These are phyloP conservation scores for Sedum album DNA, from an alignment of 164 flowering plant species.

Conservation along the genomic window DNA sequence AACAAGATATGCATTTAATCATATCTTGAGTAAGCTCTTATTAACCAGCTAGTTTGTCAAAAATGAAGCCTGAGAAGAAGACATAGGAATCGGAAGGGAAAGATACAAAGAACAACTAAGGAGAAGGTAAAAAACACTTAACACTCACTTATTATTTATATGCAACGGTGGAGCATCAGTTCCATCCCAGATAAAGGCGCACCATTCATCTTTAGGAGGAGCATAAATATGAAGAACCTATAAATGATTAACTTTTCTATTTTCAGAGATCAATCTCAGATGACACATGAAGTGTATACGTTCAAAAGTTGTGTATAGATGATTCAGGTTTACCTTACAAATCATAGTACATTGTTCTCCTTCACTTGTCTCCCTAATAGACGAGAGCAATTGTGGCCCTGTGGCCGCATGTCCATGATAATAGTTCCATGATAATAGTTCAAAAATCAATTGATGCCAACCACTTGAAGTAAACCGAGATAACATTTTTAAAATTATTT, in stretches of 20 bases:
- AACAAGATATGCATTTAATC: constrained; percentile 5
- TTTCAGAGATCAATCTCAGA: background rate
- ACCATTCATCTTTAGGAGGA: constrained; percentile 33
- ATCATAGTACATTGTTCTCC: constrained; percentile 32
- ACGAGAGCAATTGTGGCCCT: constrained; percentile 13
- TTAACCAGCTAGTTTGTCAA: background rate
- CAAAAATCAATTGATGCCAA: background rate
- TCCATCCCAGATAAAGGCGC: constrained; percentile 84
- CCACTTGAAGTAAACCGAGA: background rate
- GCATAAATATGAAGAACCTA: constrained; percentile 64
- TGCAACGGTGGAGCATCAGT: constrained; percentile 59
- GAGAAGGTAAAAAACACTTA: background rate
- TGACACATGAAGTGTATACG: background rate
- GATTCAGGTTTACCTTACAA: constrained; percentile 50
- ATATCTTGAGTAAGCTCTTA: background rate
- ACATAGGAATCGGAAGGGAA: background rate
- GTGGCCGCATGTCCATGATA: background rate
- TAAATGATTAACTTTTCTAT: background rate
- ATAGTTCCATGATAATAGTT: background rate
- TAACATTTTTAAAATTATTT: background rate
- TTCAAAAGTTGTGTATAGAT: background rate
- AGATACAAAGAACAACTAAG: background rate
- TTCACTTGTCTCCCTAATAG: constrained; percentile 43
- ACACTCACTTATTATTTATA: constrained; percentile 36
- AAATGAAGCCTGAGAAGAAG: background rate